Conservation (phyloP, 2,329 filamentous ascomycete genomes). For the Fusarium nygamai region DNA sequence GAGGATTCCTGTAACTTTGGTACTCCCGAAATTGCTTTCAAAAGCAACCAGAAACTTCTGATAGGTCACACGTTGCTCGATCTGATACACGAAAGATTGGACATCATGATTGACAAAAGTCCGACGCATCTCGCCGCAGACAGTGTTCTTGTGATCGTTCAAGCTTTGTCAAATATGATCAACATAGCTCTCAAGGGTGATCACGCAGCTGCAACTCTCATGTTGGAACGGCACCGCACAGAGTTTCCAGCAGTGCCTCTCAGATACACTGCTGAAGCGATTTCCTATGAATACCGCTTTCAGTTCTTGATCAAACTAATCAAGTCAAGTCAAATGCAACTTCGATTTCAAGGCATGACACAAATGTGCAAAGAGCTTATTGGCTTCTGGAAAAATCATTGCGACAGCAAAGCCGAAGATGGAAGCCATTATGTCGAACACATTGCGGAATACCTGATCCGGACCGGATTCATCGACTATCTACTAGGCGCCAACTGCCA, state of each 20-base stretch:
- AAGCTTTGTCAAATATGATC: constrained; percentile 57
- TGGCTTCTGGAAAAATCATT: constrained; percentile 68
- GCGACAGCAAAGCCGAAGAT: constrained; percentile 55
- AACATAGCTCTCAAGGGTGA: constrained; percentile 52
- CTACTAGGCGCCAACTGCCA: constrained; percentile 92
- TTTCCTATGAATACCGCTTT: constrained; percentile 75
- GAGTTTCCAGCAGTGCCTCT: constrained; percentile 51
- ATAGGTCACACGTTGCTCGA: constrained; percentile 57
- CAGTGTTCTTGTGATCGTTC: constrained; percentile 52
- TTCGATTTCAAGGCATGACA: constrained; percentile 82
- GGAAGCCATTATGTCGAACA: constrained; percentile 67
- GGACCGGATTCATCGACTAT: constrained; percentile 81
- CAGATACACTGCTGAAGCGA: constrained; percentile 57
- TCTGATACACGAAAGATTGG: constrained; percentile 54
- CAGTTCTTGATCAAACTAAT: constrained; percentile 76
- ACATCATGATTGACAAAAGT: constrained; percentile 63
- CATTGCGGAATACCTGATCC: constrained; percentile 74
- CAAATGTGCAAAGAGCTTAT: constrained; percentile 78
- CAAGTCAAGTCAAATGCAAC: constrained; percentile 87
- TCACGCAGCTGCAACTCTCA: constrained; percentile 48
- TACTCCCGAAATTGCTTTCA: constrained; percentile 29
- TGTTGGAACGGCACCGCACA: constrained; percentile 39
- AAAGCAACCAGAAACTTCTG: constrained; percentile 49
- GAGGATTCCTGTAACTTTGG: constrained; percentile 43
- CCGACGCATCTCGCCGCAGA: constrained; percentile 62